Conservation (phyloP, 139 green algal genomes). For the Coccomyxa sp. region DNA sequence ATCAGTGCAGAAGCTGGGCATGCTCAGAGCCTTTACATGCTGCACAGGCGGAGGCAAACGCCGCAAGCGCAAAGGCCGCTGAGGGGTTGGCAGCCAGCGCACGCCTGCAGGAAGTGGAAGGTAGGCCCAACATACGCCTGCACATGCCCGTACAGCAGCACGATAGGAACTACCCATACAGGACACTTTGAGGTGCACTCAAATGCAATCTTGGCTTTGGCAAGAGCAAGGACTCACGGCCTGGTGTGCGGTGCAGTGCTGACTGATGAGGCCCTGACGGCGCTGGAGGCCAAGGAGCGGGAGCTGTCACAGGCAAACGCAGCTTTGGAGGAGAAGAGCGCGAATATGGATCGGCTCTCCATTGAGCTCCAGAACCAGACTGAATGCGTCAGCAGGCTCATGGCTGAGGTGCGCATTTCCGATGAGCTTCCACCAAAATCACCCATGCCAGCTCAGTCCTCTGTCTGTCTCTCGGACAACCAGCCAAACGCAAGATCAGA, state of each 20-base stretch:
- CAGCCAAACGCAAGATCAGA: too few species aligned
- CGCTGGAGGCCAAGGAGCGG: slow-evolving; percentile 9
- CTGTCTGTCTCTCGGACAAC: too few species aligned
- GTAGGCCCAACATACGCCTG: neutral
- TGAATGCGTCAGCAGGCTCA: too few species aligned
- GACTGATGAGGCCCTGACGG: slow-evolving; percentile 13
- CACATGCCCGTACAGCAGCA: neutral
- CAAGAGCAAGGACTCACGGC: neutral
- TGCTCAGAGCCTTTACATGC: too few species aligned
- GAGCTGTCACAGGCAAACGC: neutral
- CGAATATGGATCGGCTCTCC: too few species aligned
- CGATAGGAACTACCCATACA: neutral
- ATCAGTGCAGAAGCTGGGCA: too few species aligned
- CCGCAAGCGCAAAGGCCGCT: neutral
- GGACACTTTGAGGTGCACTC: neutral
- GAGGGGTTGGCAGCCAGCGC: neutral
- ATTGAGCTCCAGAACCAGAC: too few species aligned
- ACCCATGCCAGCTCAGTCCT: too few species aligned
- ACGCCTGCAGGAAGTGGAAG: slow-evolving; percentile 9
- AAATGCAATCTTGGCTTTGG: neutral
- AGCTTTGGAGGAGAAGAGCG: too few species aligned
- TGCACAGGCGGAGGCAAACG: neutral
- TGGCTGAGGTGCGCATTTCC: too few species aligned
- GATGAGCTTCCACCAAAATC: too few species aligned
- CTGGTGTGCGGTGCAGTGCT: neutral